A percentile compares a stretch with the other conserved stretches of the same genome.
Conservation (phyloP, 768 basidiomycete genomes). For the Leccinellum luteum region DNA sequence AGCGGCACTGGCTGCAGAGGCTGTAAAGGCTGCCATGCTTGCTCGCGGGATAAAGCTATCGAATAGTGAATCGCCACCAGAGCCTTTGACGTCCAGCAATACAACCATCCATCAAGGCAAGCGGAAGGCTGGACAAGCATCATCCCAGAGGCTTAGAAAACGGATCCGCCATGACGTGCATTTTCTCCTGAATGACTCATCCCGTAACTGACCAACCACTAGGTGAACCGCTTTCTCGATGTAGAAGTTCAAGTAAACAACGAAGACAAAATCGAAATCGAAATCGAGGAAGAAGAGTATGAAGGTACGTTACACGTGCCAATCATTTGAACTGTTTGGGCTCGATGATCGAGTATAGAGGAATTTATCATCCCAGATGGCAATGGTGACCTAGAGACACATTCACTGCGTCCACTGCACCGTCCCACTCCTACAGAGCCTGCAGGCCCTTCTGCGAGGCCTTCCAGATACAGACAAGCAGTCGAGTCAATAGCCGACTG, state of each 20-base stretch:
- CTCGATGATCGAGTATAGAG: not conserved
- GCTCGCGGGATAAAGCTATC: not conserved
- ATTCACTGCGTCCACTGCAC: not conserved
- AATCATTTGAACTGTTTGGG: not conserved
- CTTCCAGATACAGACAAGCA: not conserved
- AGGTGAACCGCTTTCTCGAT: not conserved
- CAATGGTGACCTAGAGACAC: not conserved
- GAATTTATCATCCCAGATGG: not conserved
- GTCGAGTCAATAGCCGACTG: not conserved
- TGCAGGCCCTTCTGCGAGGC: not conserved
- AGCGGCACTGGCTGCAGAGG: not conserved
- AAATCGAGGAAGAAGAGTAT: not conserved
- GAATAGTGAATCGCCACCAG: not conserved
- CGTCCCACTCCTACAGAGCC: not conserved
- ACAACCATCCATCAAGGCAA: not conserved
- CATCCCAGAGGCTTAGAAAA: not conserved
- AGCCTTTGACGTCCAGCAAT: not conserved
- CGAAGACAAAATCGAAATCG: not conserved
- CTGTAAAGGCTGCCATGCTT: not conserved
- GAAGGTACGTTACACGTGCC: not conserved
- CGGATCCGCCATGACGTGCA: not conserved
- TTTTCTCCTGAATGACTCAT: not conserved
- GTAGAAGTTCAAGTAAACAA: not conserved
- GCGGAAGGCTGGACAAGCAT: not conserved
- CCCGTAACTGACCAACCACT: not conserved